Conservation (phyloP, 1,139 yeast species). For the Candida labiduridarum region DNA sequence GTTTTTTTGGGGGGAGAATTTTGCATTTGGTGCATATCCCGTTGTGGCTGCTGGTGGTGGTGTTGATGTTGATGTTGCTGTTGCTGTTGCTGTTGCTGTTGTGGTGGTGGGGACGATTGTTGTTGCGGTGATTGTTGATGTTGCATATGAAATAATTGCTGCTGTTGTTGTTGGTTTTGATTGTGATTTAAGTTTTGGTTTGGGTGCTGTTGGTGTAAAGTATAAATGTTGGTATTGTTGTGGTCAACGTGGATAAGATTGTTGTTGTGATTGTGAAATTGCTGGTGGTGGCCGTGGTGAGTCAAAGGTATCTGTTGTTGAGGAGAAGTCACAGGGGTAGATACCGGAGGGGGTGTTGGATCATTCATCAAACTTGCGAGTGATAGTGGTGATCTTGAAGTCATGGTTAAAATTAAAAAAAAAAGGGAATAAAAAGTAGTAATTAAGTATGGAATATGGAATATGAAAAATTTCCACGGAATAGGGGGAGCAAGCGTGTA, state of each 20-base stretch:
- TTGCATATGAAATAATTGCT: conserved; percentile 2
- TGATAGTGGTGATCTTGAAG: conserved; percentile 7
- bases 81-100: neutral
- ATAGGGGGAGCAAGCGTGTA: neutral
- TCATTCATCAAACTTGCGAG: conserved; percentile 7
- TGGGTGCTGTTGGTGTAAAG: conserved; percentile 7
- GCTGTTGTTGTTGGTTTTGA: neutral
- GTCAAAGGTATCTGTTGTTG: conserved; percentile 1
- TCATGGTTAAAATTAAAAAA: neutral
- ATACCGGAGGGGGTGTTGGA: neutral
- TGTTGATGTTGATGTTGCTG: neutral
- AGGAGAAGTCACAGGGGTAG: neutral
- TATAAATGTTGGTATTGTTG: neutral
- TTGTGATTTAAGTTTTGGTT: no score
- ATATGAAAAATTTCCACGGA: neutral
- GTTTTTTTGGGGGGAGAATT: conserved; percentile 21
- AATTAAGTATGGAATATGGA: neutral
- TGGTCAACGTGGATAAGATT: conserved; percentile 1
- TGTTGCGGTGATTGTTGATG: conserved; percentile 1
- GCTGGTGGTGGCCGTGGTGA: neutral
- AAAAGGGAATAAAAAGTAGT: neutral
- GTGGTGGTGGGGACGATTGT: conserved; percentile 1
- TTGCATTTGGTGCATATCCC: neutral
- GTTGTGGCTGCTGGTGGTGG: conserved; percentile 4
- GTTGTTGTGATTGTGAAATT: neutral